A percentile compares a stretch with the other conserved stretches of the same genome.
phyloP scores from a whole-genome alignment of 2,329 filamentous ascomycete species.

The Pyrenophora tritici-repentis region DNA sequence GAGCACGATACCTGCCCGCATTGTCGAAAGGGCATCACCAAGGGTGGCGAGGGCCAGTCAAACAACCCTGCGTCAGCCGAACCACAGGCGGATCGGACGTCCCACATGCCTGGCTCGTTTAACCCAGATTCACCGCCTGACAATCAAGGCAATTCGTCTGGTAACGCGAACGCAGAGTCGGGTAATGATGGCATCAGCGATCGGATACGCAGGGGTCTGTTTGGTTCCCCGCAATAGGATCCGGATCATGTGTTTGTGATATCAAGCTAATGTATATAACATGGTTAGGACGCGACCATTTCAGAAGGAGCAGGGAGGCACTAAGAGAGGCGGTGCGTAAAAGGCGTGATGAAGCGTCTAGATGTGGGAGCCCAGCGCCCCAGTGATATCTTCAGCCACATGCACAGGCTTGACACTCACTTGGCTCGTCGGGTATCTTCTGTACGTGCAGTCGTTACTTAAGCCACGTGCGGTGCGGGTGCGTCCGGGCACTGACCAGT shows the following conservation, averaged over 20 bases:
- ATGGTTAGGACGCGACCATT: slow-evolving; percentile 3
- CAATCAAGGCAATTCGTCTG: slow-evolving; percentile 8
- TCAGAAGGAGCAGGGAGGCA: slow-evolving; percentile 4
- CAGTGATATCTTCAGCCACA: neutral
- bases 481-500: slow-evolving; percentile 1
- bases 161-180: slow-evolving; percentile 16
- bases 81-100: slow-evolving; percentile 10
- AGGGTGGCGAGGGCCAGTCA: slow-evolving; percentile 27
- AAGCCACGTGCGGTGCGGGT: neutral
- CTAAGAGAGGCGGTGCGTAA: slow-evolving; percentile 2
- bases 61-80: slow-evolving; percentile 6
- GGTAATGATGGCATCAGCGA: slow-evolving; percentile 31
- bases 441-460: slow-evolving; percentile 1
- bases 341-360: neutral
- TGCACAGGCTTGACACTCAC: slow-evolving; percentile 2
- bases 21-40: slow-evolving; percentile 64
- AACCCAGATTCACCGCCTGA: slow-evolving; percentile 12
- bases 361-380: neutral
- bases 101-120: slow-evolving; percentile 41
- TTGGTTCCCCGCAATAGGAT: slow-evolving; percentile 29
- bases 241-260: slow-evolving; percentile 6
- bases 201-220: slow-evolving; percentile 43
- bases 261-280: slow-evolving; percentile 4
- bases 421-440: slow-evolving; percentile 4
- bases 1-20: slow-evolving; percentile 94